phyloP scores from a whole-genome alignment of 2,329 filamentous ascomycete species.

The Alternaria dauci region DNA sequence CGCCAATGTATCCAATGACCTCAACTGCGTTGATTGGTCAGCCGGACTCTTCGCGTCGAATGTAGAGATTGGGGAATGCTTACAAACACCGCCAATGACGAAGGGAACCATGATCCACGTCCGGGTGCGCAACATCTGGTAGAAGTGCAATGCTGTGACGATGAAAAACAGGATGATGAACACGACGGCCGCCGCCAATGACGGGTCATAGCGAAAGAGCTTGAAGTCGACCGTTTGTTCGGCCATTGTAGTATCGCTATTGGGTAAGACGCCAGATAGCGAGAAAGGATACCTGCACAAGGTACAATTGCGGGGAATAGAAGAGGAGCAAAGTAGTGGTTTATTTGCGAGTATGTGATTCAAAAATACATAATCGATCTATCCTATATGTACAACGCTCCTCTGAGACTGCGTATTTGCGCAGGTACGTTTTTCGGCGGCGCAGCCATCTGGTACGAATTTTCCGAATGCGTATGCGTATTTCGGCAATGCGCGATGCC shows the following conservation, averaged over 20 bases:
- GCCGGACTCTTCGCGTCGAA: not conserved
- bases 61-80: slow-evolving; percentile 18
- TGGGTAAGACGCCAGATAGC: too few species aligned
- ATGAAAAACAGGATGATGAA: slow-evolving; percentile 58
- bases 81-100: slow-evolving; percentile 61
- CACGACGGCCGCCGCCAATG: slow-evolving; percentile 56
- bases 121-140: slow-evolving; percentile 52
- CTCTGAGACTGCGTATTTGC: too few species aligned
- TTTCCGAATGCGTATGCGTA: slow-evolving; percentile 2
- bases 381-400: not conserved
- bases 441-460: not conserved
- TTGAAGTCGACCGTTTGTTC: slow-evolving; percentile 11
- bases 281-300: too few species aligned
- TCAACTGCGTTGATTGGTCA: slow-evolving; percentile 51
- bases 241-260: not conserved
- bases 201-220: slow-evolving; percentile 54
- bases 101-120: slow-evolving; percentile 64
- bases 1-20: slow-evolving; percentile 58
- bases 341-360: not conserved
- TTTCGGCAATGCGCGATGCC: not conserved
- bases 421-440: not conserved
- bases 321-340: too few species aligned
- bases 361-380: not conserved
- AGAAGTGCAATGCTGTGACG: slow-evolving; percentile 53
- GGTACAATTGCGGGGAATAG: too few species aligned